These are phyloP conservation scores for Pythium pectinolyticum DNA, from an alignment of 352 stramenopile species.

Conservation along the genomic window DNA sequence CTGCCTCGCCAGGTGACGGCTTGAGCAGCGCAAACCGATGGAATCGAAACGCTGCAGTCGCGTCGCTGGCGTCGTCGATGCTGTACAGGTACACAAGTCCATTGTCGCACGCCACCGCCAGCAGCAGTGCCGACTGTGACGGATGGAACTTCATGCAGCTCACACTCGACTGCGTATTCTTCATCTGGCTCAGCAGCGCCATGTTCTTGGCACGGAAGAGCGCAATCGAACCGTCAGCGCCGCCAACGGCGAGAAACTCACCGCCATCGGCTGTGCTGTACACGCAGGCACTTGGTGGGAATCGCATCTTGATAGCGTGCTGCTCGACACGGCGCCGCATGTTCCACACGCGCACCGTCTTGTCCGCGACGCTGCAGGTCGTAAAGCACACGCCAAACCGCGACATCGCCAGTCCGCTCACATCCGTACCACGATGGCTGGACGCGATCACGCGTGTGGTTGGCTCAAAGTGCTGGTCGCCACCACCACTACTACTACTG, in stretches of 20 bases:
- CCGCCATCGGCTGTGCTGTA: slow-evolving; percentile 44
- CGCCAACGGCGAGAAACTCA: slow-evolving; percentile 55
- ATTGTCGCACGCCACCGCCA: slow-evolving; percentile 60
- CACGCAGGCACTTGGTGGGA: slow-evolving; percentile 29
- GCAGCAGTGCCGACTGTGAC: slow-evolving; percentile 28
- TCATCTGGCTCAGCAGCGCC: slow-evolving; percentile 48
- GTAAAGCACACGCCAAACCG: slow-evolving; percentile 48
- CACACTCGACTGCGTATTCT: slow-evolving; percentile 55
- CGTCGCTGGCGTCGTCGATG: slow-evolving; percentile 33
- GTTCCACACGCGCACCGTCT: slow-evolving; percentile 57
- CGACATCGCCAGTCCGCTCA: slow-evolving; percentile 29
- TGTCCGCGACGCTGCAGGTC: slow-evolving; percentile 45
- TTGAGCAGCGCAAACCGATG: slow-evolving; percentile 61
- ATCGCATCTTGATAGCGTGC: slow-evolving; percentile 29
- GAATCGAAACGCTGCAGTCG: slow-evolving; percentile 25
- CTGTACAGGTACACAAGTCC: slow-evolving; percentile 75
- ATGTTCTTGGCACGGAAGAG: slow-evolving; percentile 34
- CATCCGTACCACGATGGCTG: slow-evolving; percentile 36
- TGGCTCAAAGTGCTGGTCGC: too few relatives aligned
- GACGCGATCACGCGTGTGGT: slow-evolving; percentile 43
- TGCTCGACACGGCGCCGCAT: slow-evolving; percentile 41
- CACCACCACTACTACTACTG: too few relatives aligned
- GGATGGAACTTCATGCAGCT: slow-evolving; percentile 50
- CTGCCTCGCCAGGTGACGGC: slow-evolving; percentile 31
- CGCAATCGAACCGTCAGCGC: slow-evolving; percentile 56